phyloP scores from a whole-genome alignment of 208 protist species.

The Zelonia costaricensis region DNA sequence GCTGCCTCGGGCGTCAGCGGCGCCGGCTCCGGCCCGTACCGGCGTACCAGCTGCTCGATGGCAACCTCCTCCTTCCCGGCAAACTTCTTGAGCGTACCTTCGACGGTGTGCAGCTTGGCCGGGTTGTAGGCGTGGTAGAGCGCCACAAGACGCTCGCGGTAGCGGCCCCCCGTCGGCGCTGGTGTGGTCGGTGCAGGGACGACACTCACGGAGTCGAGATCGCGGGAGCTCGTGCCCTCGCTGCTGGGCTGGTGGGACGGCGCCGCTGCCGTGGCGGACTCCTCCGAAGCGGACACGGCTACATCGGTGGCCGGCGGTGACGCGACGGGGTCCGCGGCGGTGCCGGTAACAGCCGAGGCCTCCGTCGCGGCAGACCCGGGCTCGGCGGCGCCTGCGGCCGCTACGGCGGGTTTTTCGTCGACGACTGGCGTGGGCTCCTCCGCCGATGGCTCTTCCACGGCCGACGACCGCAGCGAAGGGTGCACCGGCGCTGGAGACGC shows the following conservation, averaged over 20 bases:
- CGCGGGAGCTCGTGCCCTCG: too few relatives aligned
- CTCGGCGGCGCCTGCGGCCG: neutral
- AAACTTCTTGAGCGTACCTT: constrained; percentile 46
- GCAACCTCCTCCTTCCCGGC: constrained; percentile 54
- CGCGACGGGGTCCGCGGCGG: too few relatives aligned
- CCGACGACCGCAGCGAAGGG: too few relatives aligned
- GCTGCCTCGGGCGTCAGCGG: constrained; percentile 9
- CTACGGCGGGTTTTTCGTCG: neutral
- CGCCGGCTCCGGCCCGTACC: constrained; percentile 55
- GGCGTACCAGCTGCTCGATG: constrained; percentile 47
- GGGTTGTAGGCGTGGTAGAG: constrained; percentile 61
- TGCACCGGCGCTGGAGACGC: too few relatives aligned
- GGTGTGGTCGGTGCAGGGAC: neutral
- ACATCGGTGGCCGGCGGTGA: too few relatives aligned
- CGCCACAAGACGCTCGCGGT: constrained; percentile 47
- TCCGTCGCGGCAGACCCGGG: neutral
- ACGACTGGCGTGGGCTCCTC: neutral
- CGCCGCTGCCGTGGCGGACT: neutral
- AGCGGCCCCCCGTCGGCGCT: neutral
- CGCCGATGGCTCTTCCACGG: neutral
- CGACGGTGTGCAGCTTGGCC: constrained; percentile 45
- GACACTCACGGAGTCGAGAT: too few relatives aligned
- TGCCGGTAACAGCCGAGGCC: too few relatives aligned
- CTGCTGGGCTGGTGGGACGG: neutral
- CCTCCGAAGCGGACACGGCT: too few relatives aligned